Evolutionary conservation across 306 rosid species (phyloP).

Genomic region (Purshia tridentata): DNA sequence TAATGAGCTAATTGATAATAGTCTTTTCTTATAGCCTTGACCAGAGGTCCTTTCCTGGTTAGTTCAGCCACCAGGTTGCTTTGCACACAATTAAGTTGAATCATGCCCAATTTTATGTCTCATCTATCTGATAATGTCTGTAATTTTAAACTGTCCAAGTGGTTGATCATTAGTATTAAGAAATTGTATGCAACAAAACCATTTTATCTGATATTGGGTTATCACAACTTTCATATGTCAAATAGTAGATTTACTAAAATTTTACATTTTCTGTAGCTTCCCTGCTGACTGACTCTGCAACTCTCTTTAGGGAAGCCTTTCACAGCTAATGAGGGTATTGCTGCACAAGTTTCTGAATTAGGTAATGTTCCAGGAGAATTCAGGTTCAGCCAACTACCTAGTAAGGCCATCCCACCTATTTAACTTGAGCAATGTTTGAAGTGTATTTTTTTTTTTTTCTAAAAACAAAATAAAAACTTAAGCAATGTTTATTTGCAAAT

Average conservation of each 20-base stretch:
- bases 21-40: neutral
- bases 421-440: neutral
- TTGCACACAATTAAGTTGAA: neutral
- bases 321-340: slow-evolving; percentile 2
- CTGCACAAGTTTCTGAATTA: slow-evolving; percentile 10
- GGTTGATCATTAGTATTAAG: neutral
- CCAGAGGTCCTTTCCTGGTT: neutral
- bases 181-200: neutral
- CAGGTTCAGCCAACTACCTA: slow-evolving; percentile 7
- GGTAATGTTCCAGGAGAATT: slow-evolving; percentile 1
- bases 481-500: neutral
- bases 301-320: slow-evolving; percentile 14
- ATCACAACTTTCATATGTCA: neutral
- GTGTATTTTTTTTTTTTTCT: too few species aligned
- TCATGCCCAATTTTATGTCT: neutral
- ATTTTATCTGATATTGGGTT: neutral
- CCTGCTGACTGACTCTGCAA: slow-evolving; percentile 12
- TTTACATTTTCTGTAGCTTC: slow-evolving; percentile 10
- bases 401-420: slow-evolving; percentile 10
- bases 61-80: neutral
- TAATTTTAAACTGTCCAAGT: neutral
- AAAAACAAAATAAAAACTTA: neutral
- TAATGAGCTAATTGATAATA: neutral
- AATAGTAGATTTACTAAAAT: neutral
- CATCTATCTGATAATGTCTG: neutral